phyloP scores from a whole-genome alignment of 768 basidiomycete species.

The Lentinula detonsa region DNA sequence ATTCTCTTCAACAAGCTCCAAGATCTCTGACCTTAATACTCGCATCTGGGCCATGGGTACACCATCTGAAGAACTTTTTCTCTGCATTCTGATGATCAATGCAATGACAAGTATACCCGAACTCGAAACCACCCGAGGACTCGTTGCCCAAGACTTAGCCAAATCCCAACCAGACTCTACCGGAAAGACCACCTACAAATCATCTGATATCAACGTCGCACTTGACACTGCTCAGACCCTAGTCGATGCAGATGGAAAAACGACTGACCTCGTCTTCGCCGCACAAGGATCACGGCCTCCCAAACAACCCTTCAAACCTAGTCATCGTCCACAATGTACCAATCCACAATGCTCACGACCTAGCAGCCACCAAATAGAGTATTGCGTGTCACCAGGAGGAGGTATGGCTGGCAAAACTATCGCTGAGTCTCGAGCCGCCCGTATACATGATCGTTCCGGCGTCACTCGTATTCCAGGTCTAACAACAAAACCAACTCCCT shows the following conservation, averaged over 20 bases:
- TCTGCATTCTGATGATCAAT: constrained; percentile 10
- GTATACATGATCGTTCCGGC: neutral
- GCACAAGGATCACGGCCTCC: neutral
- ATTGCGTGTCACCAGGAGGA: constrained; percentile 3
- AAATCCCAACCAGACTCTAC: constrained; percentile 22
- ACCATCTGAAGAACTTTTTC: constrained; percentile 9
- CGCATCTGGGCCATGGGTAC: constrained; percentile 15
- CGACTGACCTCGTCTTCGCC: neutral
- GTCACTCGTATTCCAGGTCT: neutral
- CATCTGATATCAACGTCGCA: neutral
- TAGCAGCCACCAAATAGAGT: neutral
- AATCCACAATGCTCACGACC: neutral
- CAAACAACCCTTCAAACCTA: neutral
- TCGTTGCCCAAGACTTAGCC: constrained; percentile 11
- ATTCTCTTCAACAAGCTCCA: neutral
- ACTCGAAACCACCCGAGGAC: constrained; percentile 5
- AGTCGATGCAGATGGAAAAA: constrained; percentile 7
- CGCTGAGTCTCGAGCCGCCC: neutral
- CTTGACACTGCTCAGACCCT: neutral
- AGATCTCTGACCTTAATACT: constrained; percentile 8
- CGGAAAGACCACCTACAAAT: constrained; percentile 12
- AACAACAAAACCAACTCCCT: neutral
- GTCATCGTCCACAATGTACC: neutral
- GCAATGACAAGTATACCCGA: constrained; percentile 7
- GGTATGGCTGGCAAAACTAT: constrained; percentile 7